Conservation (phyloP, 2,329 filamentous ascomycete species). For the Boeremia lycopersici region DNA sequence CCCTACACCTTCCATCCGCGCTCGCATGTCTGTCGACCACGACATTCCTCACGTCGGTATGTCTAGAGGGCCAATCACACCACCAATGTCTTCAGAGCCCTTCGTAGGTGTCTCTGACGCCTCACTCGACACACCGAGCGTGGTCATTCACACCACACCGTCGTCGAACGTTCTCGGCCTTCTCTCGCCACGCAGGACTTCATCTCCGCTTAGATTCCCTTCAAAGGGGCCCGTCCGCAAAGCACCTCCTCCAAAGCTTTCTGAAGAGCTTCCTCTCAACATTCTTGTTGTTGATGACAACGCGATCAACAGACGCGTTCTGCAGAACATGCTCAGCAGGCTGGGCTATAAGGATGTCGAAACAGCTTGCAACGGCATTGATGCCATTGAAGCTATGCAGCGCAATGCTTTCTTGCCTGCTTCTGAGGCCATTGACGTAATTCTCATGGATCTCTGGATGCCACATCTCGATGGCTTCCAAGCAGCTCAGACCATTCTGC, state of each 20-base stretch:
- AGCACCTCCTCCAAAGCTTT: slow-evolving; percentile 47
- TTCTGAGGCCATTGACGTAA: slow-evolving; percentile 60
- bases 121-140: slow-evolving; percentile 14
- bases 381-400: slow-evolving; percentile 68
- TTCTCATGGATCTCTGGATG: slow-evolving; percentile 81
- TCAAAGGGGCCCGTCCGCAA: slow-evolving; percentile 36
- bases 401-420: slow-evolving; percentile 39
- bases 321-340: slow-evolving; percentile 69
- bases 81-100: slow-evolving; percentile 33
- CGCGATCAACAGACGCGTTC: slow-evolving; percentile 70
- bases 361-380: slow-evolving; percentile 71
- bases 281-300: slow-evolving; percentile 77
- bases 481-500: slow-evolving; percentile 67
- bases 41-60: slow-evolving; percentile 29
- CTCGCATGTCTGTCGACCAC: slow-evolving; percentile 38
- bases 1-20: slow-evolving; percentile 46
- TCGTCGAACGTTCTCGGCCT: slow-evolving; percentile 24
- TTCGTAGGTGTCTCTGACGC: slow-evolving; percentile 21
- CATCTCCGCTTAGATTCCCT: slow-evolving; percentile 34
- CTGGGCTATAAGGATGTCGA: slow-evolving; percentile 68
- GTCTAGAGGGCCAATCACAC: slow-evolving; percentile 33
- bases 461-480: slow-evolving; percentile 75
- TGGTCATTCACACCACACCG: slow-evolving; percentile 18
- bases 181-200: slow-evolving; percentile 36
- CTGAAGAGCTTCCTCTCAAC: slow-evolving; percentile 67